phyloP scores from a whole-genome alignment of 108 stramenopile species.

The Skeletonema marinoi region DNA sequence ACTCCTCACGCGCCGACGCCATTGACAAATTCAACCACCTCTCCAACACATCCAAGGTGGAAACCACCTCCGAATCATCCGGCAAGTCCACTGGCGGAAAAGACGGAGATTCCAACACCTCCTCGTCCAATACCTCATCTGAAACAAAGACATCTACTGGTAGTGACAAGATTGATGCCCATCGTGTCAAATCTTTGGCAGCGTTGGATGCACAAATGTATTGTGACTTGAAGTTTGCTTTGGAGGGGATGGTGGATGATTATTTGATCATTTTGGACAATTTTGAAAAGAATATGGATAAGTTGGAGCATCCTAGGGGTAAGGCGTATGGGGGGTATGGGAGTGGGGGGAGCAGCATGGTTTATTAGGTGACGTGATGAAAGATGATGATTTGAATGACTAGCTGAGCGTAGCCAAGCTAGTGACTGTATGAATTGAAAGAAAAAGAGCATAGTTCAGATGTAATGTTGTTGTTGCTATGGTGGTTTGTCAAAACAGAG shows the following conservation, averaged over 20 bases:
- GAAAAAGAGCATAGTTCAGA: too few relatives aligned
- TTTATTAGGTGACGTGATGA: constrained; percentile 17
- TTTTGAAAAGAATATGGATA: constrained; percentile 66
- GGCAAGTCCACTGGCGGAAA: constrained; percentile 57
- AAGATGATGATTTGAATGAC: not conserved
- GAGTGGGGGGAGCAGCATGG: constrained; percentile 42
- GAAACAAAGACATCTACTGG: constrained; percentile 37
- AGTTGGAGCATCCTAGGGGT: constrained; percentile 58
- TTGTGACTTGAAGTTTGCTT: constrained; percentile 22
- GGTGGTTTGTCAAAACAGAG: too few relatives aligned
- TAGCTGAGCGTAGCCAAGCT: too few relatives aligned
- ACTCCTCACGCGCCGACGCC: constrained; percentile 65
- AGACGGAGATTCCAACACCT: constrained; percentile 47
- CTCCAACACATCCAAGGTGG: constrained; percentile 37
- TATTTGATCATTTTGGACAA: constrained; percentile 53
- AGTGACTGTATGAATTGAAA: too few relatives aligned
- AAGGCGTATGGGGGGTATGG: constrained; percentile 51
- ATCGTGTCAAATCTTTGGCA: constrained; percentile 39
- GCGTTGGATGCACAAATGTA: constrained; percentile 54
- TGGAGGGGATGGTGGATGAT: constrained; percentile 43
- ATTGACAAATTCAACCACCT: constrained; percentile 50
- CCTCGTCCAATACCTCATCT: constrained; percentile 24
- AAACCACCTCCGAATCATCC: constrained; percentile 27
- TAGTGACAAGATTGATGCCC: constrained; percentile 15
- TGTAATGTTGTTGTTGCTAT: too few relatives aligned